These are phyloP conservation scores for Claviceps africana DNA, from an alignment of 2,329 filamentous ascomycete species.

Conservation along the genomic window DNA sequence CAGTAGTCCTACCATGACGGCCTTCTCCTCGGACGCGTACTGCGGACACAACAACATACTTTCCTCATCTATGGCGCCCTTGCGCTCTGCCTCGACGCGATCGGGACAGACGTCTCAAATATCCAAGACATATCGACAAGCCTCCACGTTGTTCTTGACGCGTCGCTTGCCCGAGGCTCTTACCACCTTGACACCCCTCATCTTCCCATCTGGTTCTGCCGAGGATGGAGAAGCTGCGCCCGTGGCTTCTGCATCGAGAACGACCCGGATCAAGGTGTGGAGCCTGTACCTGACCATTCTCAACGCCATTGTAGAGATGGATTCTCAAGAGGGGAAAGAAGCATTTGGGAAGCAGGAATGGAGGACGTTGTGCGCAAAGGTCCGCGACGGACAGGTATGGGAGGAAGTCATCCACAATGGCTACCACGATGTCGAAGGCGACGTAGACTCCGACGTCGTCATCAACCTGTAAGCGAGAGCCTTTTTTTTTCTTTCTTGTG, in stretches of 20 bases:
- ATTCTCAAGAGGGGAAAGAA: constrained; percentile 77
- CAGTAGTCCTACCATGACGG: constrained; percentile 29
- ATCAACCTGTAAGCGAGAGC: constrained; percentile 57
- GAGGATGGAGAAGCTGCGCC: constrained; percentile 49
- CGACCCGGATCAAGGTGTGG: constrained; percentile 89
- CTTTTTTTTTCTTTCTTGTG: neutral
- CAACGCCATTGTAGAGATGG: constrained; percentile 80
- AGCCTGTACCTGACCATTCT: constrained; percentile 89
- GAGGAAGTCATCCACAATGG: constrained; percentile 79
- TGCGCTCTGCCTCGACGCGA: constrained; percentile 47
- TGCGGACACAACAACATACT: constrained; percentile 33
- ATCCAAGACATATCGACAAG: constrained; percentile 86
- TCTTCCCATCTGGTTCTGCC: constrained; percentile 43
- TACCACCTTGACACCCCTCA: constrained; percentile 69
- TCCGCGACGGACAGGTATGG: constrained; percentile 86
- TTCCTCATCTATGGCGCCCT: constrained; percentile 55
- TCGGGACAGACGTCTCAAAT: constrained; percentile 57
- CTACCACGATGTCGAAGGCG: constrained; percentile 76
- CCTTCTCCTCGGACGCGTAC: constrained; percentile 25
- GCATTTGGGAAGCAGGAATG: constrained; percentile 77
- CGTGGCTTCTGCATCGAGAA: constrained; percentile 64
- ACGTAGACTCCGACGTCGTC: constrained; percentile 89
- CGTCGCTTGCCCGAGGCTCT: constrained; percentile 83
- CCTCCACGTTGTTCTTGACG: constrained; percentile 87
- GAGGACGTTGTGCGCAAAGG: constrained; percentile 67